Conservation (phyloP, 1,139 yeast genomes). For the Debaryomycetaceae sp. region DNA sequence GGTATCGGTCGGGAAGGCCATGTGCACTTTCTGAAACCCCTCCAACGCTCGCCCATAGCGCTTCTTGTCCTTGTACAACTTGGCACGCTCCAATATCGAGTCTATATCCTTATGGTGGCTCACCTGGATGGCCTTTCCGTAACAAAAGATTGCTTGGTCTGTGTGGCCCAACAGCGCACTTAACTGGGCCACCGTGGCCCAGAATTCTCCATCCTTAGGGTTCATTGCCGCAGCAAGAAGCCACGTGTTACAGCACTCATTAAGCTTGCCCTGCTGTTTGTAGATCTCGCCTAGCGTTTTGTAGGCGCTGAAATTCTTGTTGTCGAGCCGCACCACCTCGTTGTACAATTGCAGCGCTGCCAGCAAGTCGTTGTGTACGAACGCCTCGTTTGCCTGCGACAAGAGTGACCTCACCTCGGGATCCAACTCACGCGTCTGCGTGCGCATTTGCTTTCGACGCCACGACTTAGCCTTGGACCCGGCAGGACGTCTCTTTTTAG, state of each 20-base stretch:
- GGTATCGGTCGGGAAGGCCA: constrained; percentile 57
- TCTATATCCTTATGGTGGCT: constrained; percentile 50
- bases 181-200: constrained; percentile 80
- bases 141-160: constrained; percentile 82
- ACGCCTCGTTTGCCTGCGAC: constrained; percentile 76
- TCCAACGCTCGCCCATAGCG: constrained; percentile 72
- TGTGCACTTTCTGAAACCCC: constrained; percentile 62
- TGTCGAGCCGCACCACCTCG: constrained; percentile 75
- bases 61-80: constrained; percentile 60
- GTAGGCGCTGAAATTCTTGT: constrained; percentile 76
- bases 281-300: constrained; percentile 83
- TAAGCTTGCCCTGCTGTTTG: constrained; percentile 58
- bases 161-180: constrained; percentile 67
- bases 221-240: constrained; percentile 79
- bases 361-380: constrained; percentile 60
- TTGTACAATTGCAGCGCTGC: constrained; percentile 63
- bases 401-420: constrained; percentile 67
- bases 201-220: constrained; percentile 72
- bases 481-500: constrained; percentile 19
- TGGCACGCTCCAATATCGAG: constrained; percentile 57
- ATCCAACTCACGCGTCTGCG: constrained; percentile 47
- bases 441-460: constrained; percentile 30
- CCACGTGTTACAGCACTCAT: constrained; percentile 79
- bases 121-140: constrained; percentile 64
- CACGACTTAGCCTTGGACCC: constrained; percentile 21